Conservation (phyloP, 2,329 filamentous ascomycete genomes). For the Amauroascus verrucosus region DNA sequence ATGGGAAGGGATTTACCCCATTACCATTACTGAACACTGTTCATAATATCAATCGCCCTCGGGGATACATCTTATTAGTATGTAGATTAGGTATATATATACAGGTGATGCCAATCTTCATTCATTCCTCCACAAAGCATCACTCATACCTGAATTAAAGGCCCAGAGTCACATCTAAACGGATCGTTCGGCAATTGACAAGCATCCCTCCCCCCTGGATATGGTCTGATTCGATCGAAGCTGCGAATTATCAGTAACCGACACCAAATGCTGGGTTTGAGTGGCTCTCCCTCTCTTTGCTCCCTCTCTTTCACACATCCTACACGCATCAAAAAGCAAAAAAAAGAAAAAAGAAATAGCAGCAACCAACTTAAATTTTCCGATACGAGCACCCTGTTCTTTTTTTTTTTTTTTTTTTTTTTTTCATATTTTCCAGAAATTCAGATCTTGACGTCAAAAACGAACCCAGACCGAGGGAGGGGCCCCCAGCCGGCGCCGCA, state of each 20-base stretch:
- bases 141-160: too few relatives aligned
- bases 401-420: neutral
- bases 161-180: slow-evolving; percentile 7
- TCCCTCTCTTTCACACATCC: neutral
- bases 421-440: neutral
- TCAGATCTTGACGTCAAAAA: slow-evolving; percentile 10
- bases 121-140: too few relatives aligned
- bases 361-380: slow-evolving; percentile 1
- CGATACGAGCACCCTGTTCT: slow-evolving; percentile 10
- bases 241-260: slow-evolving; percentile 6
- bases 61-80: too few relatives aligned
- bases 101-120: too few relatives aligned
- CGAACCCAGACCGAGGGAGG: neutral
- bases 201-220: neutral
- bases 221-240: slow-evolving; percentile 1
- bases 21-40: too few relatives aligned
- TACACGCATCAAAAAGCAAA: neutral
- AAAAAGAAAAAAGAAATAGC: neutral
- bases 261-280: too few relatives aligned
- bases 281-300: too few relatives aligned
- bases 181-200: slow-evolving; percentile 10
- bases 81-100: too few relatives aligned
- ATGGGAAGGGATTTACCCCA: neutral
- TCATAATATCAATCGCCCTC: too few relatives aligned
- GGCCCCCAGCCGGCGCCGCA: neutral